These are phyloP conservation scores for Ulvella scutata DNA, from an alignment of 139 green algal genomes.

Conservation along the genomic window DNA sequence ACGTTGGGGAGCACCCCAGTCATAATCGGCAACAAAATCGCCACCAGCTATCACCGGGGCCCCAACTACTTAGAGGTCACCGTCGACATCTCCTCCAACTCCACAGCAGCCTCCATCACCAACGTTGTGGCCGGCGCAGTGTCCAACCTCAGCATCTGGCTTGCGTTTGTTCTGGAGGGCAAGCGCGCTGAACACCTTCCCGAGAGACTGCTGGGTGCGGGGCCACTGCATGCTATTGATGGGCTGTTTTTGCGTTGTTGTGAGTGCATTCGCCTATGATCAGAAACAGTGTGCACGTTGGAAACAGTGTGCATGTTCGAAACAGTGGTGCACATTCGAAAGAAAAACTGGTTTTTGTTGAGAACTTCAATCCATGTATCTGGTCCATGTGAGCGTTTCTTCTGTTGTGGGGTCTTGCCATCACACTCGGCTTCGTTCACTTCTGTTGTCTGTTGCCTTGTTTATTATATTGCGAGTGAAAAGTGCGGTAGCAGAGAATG, in stretches of 20 bases:
- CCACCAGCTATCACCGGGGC: conserved; percentile 22
- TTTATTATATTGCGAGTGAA: too few species aligned
- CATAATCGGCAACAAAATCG: conserved; percentile 32
- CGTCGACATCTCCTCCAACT: conserved; percentile 24
- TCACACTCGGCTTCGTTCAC: too few species aligned
- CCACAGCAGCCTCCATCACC: conserved; percentile 18
- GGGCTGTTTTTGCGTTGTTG: neutral
- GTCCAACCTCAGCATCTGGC: neutral
- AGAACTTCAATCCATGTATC: neutral
- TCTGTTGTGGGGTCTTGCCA: neutral
- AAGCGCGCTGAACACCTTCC: neutral
- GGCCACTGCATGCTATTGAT: neutral
- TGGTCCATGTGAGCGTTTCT: neutral
- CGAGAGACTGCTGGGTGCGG: neutral
- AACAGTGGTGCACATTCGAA: neutral
- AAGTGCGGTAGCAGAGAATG: too few species aligned
- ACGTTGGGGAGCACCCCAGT: conserved; percentile 41
- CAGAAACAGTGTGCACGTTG: neutral
- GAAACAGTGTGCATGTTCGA: neutral
- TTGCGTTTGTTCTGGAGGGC: neutral
- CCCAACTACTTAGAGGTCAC: conserved; percentile 26
- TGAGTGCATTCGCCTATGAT: neutral
- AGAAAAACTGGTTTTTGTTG: neutral
- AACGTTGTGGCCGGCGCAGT: conserved; percentile 21
- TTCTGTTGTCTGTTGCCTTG: too few species aligned